Percentiles rank a stretch among this genome's conserved stretches.
Conservation (phyloP, 306 rosid genomes). For the Glycine latifolia region DNA sequence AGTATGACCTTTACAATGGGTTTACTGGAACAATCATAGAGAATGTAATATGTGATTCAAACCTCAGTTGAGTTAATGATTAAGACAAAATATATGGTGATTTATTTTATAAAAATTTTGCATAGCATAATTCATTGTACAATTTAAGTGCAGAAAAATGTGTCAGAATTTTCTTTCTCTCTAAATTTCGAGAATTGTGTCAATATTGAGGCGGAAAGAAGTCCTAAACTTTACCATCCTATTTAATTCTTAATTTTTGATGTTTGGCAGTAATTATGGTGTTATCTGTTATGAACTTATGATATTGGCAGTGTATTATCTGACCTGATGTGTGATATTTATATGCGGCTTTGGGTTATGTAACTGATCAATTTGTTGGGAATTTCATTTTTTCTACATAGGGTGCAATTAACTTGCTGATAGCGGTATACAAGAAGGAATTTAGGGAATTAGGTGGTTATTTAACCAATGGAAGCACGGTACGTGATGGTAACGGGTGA, state of each 20-base stretch:
- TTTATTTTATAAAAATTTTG: neutral
- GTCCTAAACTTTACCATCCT: neutral
- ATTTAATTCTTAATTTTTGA: conserved; percentile 9
- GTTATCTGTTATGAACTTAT: neutral
- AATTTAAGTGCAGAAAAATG: neutral
- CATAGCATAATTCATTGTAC: neutral
- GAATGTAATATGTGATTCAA: neutral
- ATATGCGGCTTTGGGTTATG: conserved; percentile 3
- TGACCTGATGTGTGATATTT: neutral
- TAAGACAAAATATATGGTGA: conserved; percentile 7
- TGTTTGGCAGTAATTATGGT: neutral
- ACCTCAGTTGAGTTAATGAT: neutral
- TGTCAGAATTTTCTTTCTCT: neutral
- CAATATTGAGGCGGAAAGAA: neutral
- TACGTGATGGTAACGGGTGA: conserved; percentile 42
- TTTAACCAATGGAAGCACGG: conserved; percentile 90
- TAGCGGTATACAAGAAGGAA: conserved; percentile 95
- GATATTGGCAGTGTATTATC: neutral
- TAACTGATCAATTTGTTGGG: conserved; percentile 25
- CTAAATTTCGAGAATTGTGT: neutral
- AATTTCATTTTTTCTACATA: conserved; percentile 44
- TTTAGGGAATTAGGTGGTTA: conserved; percentile 79
- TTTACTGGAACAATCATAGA: neutral
- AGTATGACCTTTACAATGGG: conserved; percentile 2
- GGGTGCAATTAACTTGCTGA: conserved; percentile 96